Evolutionary conservation across 768 basidiomycete genomes (phyloP).

Genomic region (Leccinum rimulosum): DNA sequence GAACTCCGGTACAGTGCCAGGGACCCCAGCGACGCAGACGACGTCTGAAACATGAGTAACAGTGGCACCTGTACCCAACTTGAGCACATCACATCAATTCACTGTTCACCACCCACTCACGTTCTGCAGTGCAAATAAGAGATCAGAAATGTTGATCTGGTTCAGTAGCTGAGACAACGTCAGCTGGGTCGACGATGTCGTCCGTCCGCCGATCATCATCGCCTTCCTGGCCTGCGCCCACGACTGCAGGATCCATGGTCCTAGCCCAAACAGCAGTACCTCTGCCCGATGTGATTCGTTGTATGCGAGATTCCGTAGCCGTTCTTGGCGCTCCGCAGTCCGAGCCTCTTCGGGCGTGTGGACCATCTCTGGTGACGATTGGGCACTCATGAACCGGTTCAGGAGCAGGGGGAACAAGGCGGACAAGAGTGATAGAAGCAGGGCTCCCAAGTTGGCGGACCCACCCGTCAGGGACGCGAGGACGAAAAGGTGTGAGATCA

Average conservation of each 20-base stretch:
- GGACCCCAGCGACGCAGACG: constrained; percentile 76
- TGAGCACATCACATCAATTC: background rate
- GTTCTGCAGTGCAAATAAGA: constrained; percentile 66
- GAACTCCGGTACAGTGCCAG: constrained; percentile 78
- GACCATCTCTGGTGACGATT: constrained; percentile 40
- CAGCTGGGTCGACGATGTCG: constrained; percentile 34
- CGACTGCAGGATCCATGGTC: constrained; percentile 77
- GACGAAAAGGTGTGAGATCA: constrained; percentile 67
- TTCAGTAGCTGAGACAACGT: constrained; percentile 47
- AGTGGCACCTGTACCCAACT: constrained; percentile 58
- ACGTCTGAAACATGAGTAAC: constrained; percentile 67
- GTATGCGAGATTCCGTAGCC: constrained; percentile 71
- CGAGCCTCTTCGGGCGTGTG: constrained; percentile 58
- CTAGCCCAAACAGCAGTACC: constrained; percentile 77
- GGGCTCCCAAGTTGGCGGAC: constrained; percentile 51
- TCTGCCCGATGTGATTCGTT: constrained; percentile 78
- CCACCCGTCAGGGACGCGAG: constrained; percentile 60
- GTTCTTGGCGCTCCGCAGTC: constrained; percentile 69
- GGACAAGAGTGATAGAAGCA: constrained; percentile 61
- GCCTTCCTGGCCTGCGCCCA: constrained; percentile 69
- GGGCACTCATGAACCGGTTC: constrained; percentile 45
- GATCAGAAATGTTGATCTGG: constrained; percentile 61
- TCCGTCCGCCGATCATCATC: constrained; percentile 55
- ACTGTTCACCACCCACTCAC: constrained; percentile 39
- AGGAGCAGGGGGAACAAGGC: constrained; percentile 58